These are phyloP conservation scores for Dryas octopetala DNA, from an alignment of 306 rosid genomes.

Conservation along the genomic window DNA sequence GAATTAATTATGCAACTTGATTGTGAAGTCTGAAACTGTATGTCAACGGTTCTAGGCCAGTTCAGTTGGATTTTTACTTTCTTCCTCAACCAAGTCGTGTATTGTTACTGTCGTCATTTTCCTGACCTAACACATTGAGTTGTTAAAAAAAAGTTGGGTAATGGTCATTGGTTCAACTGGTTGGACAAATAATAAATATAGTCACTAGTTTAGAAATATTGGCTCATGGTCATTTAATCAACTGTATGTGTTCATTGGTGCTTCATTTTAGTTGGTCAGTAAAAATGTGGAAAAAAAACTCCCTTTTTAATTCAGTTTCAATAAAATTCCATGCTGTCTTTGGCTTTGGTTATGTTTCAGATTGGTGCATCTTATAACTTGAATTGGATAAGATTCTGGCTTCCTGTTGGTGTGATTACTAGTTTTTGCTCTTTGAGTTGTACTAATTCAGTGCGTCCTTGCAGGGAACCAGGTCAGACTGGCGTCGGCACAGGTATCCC, in stretches of 20 bases:
- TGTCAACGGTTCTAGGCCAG: slow-evolving; percentile 2
- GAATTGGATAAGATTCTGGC: not conserved
- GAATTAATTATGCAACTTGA: not conserved
- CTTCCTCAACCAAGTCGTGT: not conserved
- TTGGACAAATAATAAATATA: not conserved
- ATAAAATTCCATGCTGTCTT: not conserved
- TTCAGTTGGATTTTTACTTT: not conserved
- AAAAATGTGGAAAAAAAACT: not conserved
- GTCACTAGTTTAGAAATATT: not conserved
- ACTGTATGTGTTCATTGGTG: not conserved
- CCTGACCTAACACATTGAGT: not conserved
- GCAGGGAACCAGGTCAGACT: slow-evolving; percentile 40
- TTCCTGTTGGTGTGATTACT: not conserved
- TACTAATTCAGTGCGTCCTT: not conserved
- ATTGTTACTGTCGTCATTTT: not conserved
- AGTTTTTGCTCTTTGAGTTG: not conserved
- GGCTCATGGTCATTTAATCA: not conserved
- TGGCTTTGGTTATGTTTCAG: not conserved
- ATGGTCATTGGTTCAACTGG: not conserved
- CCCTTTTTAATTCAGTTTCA: not conserved
- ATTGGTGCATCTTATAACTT: not conserved
- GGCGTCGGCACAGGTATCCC: slow-evolving; percentile 45
- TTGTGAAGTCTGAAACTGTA: slow-evolving; percentile 2
- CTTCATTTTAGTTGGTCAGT: not conserved
- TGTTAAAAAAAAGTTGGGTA: not conserved